These are phyloP conservation scores for Clarireedia hainanense DNA, from an alignment of 2,329 filamentous ascomycete genomes.

Conservation along the genomic window DNA sequence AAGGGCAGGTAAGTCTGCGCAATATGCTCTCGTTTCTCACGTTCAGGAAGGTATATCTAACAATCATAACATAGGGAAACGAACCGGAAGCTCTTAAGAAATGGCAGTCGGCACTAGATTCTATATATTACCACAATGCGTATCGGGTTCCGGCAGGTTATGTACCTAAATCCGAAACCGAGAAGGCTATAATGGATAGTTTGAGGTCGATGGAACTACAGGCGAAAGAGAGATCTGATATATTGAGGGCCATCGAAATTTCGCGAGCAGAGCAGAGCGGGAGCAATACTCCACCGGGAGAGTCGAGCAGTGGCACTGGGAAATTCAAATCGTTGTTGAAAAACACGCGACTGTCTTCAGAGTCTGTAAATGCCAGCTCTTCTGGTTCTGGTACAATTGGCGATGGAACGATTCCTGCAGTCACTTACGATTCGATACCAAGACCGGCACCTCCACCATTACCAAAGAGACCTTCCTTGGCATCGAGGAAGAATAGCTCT, in stretches of 20 bases:
- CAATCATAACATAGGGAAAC: conserved; percentile 56
- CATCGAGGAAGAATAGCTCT: conserved; percentile 40
- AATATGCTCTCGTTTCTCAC: neutral
- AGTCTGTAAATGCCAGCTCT: neutral
- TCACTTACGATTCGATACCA: conserved; percentile 75
- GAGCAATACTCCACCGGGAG: conserved; percentile 70
- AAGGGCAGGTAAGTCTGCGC: conserved; percentile 61
- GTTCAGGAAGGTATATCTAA: neutral
- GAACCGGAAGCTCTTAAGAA: conserved; percentile 84
- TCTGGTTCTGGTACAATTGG: conserved; percentile 44
- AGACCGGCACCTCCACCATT: conserved; percentile 48
- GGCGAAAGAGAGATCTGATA: conserved; percentile 86
- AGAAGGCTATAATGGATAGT: conserved; percentile 74
- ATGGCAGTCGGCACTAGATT: conserved; percentile 82
- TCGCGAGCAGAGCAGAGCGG: conserved; percentile 59
- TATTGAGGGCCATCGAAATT: conserved; percentile 72
- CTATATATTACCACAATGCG: conserved; percentile 80
- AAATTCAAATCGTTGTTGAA: conserved; percentile 8
- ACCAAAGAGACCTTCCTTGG: conserved; percentile 45
- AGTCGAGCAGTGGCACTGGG: conserved; percentile 58
- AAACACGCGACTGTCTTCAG: neutral
- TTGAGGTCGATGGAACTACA: conserved; percentile 78
- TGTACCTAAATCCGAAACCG: conserved; percentile 69
- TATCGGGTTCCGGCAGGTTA: conserved; percentile 64
- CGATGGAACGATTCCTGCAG: conserved; percentile 71